Evolutionary conservation across 306 rosid species (phyloP).

Genomic region (Trichosanthes cucumerina): DNA sequence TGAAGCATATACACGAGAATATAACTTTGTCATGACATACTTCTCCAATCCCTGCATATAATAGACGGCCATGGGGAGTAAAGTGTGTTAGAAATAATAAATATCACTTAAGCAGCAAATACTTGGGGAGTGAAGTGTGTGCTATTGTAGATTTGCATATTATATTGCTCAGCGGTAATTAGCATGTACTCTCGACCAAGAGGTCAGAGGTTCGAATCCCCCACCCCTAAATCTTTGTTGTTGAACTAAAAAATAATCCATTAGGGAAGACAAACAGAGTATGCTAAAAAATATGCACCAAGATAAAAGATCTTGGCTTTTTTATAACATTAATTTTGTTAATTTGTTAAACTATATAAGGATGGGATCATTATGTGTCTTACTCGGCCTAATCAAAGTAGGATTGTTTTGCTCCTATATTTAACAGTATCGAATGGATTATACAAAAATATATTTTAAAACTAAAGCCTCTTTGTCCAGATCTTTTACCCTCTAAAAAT

Average conservation of each 20-base stretch:
- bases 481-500: background rate
- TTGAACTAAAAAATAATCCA: too few species aligned
- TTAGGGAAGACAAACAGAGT: background rate
- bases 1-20: conserved; percentile 87
- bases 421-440: background rate
- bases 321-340: background rate
- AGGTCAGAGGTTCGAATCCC: too few species aligned
- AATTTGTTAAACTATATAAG: background rate
- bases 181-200: too few species aligned
- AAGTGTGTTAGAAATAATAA: background rate
- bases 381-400: background rate
- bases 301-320: background rate
- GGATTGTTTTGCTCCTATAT: background rate
- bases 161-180: too few species aligned
- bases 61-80: background rate
- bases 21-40: conserved; percentile 98
- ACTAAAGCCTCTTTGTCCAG: background rate
- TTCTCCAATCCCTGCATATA: conserved; percentile 90
- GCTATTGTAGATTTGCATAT: background rate
- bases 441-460: background rate
- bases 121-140: background rate
- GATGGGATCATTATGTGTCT: background rate
- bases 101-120: background rate
- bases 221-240: too few species aligned
- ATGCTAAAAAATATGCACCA: background rate